Conservation (phyloP, 2,329 filamentous ascomycete genomes). For the Pestalotiopsis sp. region DNA sequence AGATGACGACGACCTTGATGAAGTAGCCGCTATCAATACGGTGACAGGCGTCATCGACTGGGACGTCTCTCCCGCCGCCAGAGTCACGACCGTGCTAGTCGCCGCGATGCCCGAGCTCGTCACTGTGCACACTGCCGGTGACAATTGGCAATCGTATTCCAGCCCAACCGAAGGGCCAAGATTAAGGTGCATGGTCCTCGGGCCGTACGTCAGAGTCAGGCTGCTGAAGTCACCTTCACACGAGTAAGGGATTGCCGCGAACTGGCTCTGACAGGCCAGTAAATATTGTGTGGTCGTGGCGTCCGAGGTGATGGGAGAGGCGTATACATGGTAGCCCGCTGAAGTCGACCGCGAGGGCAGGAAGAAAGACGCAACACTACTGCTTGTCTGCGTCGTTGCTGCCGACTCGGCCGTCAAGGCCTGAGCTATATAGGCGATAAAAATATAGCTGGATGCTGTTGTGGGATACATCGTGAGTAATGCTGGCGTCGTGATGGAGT, state of each 20-base stretch:
- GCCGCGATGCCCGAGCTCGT: conserved; percentile 13
- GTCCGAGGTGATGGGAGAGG: not conserved
- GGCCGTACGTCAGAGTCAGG: conserved; percentile 4
- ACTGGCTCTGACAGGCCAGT: not conserved
- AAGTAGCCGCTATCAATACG: conserved; percentile 20
- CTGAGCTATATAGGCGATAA: not conserved
- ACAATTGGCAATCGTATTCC: conserved; percentile 10
- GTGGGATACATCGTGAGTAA: not conserved
- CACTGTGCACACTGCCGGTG: conserved; percentile 2
- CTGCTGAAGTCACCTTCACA: conserved; percentile 9
- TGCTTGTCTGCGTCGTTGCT: conserved; percentile 1
- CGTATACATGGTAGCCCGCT: conserved; percentile 8
- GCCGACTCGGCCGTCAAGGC: not conserved
- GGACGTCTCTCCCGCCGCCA: conserved; percentile 3
- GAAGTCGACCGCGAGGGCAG: conserved; percentile 9
- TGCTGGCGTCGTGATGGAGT: not conserved
- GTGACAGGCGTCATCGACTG: conserved; percentile 22
- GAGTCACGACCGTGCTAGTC: conserved; percentile 5
- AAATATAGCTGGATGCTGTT: not conserved
- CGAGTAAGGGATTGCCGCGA: not conserved
- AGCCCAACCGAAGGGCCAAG: conserved; percentile 1
- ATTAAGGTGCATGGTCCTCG: conserved; percentile 6
- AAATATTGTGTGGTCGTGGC: conserved; percentile 4
- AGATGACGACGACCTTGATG: not conserved
- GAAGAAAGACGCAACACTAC: not conserved